Conservation (phyloP, 176 grass and related monocot species). For the Microstegium vimineum region DNA sequence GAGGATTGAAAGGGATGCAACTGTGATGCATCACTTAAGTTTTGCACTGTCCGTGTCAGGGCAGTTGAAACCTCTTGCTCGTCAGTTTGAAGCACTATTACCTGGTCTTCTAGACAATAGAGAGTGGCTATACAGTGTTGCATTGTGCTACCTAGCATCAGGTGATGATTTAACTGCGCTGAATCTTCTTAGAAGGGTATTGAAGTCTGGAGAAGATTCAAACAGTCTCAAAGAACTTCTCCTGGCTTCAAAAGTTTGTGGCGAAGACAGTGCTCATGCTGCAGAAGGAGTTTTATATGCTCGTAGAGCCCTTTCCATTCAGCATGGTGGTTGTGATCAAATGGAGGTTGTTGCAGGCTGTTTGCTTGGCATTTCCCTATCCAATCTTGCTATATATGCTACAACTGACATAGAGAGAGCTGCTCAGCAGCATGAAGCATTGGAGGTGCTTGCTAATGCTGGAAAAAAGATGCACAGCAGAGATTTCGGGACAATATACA, state of each 20-base stretch:
- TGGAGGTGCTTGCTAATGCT: constrained; percentile 57
- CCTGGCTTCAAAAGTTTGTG: constrained; percentile 82
- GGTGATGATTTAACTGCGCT: constrained; percentile 60
- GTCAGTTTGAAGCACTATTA: constrained; percentile 63
- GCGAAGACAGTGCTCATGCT: constrained; percentile 33
- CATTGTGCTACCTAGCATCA: constrained; percentile 77
- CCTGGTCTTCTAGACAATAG: constrained; percentile 52
- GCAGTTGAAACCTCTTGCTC: constrained; percentile 53
- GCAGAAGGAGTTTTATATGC: constrained; percentile 65
- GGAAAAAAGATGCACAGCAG: constrained; percentile 43
- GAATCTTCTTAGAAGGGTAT: constrained; percentile 55
- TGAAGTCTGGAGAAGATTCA: constrained; percentile 57
- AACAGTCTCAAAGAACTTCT: constrained; percentile 59
- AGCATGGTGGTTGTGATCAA: constrained; percentile 45
- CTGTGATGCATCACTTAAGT: constrained; percentile 67
- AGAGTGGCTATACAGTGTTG: constrained; percentile 60
- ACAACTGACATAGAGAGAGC: constrained; percentile 46
- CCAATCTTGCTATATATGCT: constrained; percentile 55
- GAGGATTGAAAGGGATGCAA: constrained; percentile 64
- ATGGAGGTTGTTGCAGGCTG: constrained; percentile 44
- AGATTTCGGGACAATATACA: constrained; percentile 58
- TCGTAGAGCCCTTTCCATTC: constrained; percentile 51
- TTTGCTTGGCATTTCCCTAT: constrained; percentile 72
- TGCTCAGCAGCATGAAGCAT: constrained; percentile 61
- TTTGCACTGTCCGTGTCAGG: constrained; percentile 77